A percentile compares a stretch with the other conserved stretches of the same genome.
These are phyloP conservation scores for Penicillium vulpinum DNA, from an alignment of 2,329 filamentous ascomycete species.

Conservation along the genomic window DNA sequence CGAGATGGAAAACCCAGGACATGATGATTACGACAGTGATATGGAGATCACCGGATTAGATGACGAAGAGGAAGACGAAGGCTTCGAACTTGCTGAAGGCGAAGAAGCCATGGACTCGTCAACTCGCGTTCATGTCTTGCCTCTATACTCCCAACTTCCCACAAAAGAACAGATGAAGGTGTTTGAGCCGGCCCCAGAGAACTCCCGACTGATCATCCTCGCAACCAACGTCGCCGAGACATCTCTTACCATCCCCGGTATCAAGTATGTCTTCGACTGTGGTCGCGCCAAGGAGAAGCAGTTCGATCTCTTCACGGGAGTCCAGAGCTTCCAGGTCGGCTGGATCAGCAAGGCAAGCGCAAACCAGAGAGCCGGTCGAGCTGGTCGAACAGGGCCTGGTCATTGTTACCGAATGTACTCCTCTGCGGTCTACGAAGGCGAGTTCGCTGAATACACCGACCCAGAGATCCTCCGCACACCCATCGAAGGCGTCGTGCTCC, in stretches of 20 bases:
- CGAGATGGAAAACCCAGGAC: slow-evolving; percentile 49
- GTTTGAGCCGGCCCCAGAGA: slow-evolving; percentile 81
- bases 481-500: slow-evolving; percentile 87
- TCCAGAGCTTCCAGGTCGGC: slow-evolving; percentile 91
- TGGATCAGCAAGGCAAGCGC: slow-evolving; percentile 99
- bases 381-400: slow-evolving; percentile 89
- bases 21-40: slow-evolving; percentile 56
- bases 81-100: slow-evolving; percentile 62
- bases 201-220: slow-evolving; percentile 79
- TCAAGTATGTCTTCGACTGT: slow-evolving; percentile 93
- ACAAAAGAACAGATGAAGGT: slow-evolving; percentile 88
- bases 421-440: slow-evolving; percentile 84
- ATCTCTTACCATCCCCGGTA: slow-evolving; percentile 91
- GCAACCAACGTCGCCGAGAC: slow-evolving; percentile 98
- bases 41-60: slow-evolving; percentile 62
- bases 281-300: slow-evolving; percentile 89
- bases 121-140: slow-evolving; percentile 79
- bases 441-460: slow-evolving; percentile 80
- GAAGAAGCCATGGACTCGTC: slow-evolving; percentile 59
- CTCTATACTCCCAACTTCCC: slow-evolving; percentile 87
- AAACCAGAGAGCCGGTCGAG: slow-evolving; percentile 86
- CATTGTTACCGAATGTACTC: slow-evolving; percentile 96
- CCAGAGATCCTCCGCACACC: slow-evolving; percentile 90
- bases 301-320: slow-evolving; percentile 82
- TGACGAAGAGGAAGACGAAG: slow-evolving; percentile 62